Percentiles rank a stretch among this genome's conserved stretches.
These are phyloP conservation scores for Globisporangium radiosum DNA, from an alignment of 352 stramenopile genomes.

Conservation along the genomic window DNA sequence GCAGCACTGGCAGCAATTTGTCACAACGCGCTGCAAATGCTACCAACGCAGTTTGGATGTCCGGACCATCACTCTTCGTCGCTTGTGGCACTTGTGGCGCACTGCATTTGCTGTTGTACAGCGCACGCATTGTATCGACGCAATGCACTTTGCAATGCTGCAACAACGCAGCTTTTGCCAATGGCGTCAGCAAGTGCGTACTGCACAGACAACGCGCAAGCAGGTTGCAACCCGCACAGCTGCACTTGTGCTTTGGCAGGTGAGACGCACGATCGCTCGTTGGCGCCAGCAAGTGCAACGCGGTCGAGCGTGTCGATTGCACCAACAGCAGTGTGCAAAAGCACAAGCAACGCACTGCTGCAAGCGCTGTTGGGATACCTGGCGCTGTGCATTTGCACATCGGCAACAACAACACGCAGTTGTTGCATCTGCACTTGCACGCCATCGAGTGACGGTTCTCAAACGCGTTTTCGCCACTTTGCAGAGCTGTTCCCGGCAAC, in stretches of 20 bases:
- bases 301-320: too few species aligned
- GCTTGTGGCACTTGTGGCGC: not conserved
- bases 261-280: too few species aligned
- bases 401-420: not conserved
- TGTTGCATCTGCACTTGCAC: not conserved
- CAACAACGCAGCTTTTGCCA: not conserved
- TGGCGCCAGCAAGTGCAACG: too few species aligned
- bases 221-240: not conserved
- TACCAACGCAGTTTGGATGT: not conserved
- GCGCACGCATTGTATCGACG: not conserved
- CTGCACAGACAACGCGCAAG: not conserved
- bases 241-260: too few species aligned
- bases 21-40: not conserved
- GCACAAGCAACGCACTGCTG: not conserved
- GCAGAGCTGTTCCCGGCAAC: not conserved
- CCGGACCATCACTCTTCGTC: too few species aligned
- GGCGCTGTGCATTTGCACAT: not conserved
- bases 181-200: not conserved
- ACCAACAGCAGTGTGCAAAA: not conserved
- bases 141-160: not conserved
- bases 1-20: not conserved
- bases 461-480: constrained; percentile 6
- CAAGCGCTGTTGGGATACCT: not conserved
- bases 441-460: constrained; percentile 16
- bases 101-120: not conserved